phyloP scores from a whole-genome alignment of 495 filamentous ascomycete species.

The Talaromyces stipitatus region DNA sequence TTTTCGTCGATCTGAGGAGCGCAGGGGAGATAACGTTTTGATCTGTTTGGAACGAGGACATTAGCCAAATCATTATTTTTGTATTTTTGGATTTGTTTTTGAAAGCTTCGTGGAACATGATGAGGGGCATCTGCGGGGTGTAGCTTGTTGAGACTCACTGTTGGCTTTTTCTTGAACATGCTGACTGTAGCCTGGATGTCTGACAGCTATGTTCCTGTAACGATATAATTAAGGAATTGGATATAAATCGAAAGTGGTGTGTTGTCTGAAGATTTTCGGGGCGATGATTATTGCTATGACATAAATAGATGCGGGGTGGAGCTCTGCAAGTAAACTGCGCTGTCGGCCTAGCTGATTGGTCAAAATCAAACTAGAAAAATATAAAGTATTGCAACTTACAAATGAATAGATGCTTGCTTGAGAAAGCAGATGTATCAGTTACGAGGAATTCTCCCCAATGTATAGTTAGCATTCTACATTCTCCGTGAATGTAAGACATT shows the following conservation, averaged over 20 bases:
- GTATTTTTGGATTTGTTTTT: neutral
- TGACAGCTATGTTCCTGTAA: neutral
- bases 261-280: neutral
- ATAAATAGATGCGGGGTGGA: slow-evolving; percentile 4
- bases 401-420: no score
- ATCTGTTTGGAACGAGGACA: slow-evolving; percentile 36
- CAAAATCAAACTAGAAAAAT: no score
- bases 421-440: no score
- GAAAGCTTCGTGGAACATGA: neutral
- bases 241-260: neutral
- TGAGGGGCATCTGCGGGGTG: slow-evolving; percentile 23
- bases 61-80: neutral
- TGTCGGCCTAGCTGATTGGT: neutral
- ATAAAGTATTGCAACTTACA: no score
- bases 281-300: neutral
- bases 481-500: no score
- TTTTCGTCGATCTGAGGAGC: slow-evolving; percentile 64
- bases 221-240: neutral
- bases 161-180: slow-evolving; percentile 82
- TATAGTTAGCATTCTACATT: no score
- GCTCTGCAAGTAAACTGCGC: neutral
- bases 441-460: no score
- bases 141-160: slow-evolving; percentile 28
- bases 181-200: neutral
- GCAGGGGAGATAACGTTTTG: slow-evolving; percentile 60